Percentiles rank a stretch among this genome's conserved stretches.
Evolutionary conservation across 768 basidiomycete species (phyloP).

Genomic region (Tulasnella sp.): DNA sequence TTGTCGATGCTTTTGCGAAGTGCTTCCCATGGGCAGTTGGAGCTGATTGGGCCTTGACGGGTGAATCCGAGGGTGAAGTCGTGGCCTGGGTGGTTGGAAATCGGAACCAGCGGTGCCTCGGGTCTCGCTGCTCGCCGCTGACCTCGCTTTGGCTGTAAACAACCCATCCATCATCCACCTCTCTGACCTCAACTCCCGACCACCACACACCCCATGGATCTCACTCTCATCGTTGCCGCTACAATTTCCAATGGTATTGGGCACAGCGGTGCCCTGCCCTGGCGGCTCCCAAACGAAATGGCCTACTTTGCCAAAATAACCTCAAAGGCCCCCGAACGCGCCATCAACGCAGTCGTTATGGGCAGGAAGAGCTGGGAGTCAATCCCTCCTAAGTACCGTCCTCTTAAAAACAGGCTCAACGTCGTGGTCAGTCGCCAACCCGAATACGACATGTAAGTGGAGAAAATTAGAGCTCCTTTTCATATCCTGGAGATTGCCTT

Average conservation of each 20-base stretch:
- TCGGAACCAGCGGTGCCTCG: neutral
- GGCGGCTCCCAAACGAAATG: constrained; percentile 84
- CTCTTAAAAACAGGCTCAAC: constrained; percentile 67
- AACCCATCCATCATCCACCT: constrained; percentile 2
- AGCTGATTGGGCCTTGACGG: neutral
- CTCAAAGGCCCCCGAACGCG: constrained; percentile 46
- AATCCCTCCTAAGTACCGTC: constrained; percentile 78
- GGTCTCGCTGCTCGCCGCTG: neutral
- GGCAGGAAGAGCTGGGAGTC: constrained; percentile 97
- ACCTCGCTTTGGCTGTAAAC: neutral
- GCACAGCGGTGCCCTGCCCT: constrained; percentile 62
- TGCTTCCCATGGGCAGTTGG: neutral
- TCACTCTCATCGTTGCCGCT: constrained; percentile 92
- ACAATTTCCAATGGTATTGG: constrained; percentile 86
- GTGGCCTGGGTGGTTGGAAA: neutral
- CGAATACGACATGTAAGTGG: constrained; percentile 54
- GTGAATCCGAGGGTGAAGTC: neutral
- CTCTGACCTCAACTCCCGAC: neutral
- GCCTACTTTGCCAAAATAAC: constrained; percentile 86
- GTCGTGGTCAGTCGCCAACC: constrained; percentile 61
- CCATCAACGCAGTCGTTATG: constrained; percentile 79
- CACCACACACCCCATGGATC: neutral
- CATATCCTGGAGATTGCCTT: neutral
- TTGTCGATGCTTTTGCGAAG: neutral
- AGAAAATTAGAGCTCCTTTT: neutral